Evolutionary conservation across 2,329 filamentous ascomycete species (phyloP).

Genomic region (Aureobasidium sp.): DNA sequence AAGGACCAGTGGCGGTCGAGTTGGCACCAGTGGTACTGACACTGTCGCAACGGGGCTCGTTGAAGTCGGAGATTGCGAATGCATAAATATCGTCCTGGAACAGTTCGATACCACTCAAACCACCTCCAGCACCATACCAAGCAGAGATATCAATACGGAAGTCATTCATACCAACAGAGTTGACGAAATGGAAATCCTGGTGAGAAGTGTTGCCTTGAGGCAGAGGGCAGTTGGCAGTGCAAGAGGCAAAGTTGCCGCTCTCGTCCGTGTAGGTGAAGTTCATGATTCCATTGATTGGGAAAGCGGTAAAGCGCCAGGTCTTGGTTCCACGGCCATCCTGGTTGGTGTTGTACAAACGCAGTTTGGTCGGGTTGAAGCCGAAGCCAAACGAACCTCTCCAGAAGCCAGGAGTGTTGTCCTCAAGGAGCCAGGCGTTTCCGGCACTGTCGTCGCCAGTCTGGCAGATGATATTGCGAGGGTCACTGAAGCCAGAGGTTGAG

Average conservation of each 20-base stretch:
- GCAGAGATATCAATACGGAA: conserved; percentile 80
- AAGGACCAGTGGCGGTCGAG: conserved; percentile 64
- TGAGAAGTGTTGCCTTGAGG: conserved; percentile 58
- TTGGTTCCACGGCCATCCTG: conserved; percentile 73
- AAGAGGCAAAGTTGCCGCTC: conserved; percentile 58
- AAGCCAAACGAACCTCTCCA: conserved; percentile 81
- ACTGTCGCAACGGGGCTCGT: conserved; percentile 72
- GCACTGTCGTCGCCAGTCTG: conserved; percentile 59
- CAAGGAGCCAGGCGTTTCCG: conserved; percentile 77
- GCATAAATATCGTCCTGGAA: conserved; percentile 62
- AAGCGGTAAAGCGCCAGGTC: conserved; percentile 76
- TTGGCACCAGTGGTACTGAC: conserved; percentile 53
- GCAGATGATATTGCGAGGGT: conserved; percentile 78
- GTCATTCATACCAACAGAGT: conserved; percentile 74
- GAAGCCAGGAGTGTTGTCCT: conserved; percentile 65
- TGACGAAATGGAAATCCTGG: conserved; percentile 91
- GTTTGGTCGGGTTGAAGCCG: conserved; percentile 75
- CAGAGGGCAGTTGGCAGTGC: conserved; percentile 78
- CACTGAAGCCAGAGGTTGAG: conserved; percentile 54
- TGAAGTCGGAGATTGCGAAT: conserved; percentile 80
- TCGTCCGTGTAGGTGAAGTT: conserved; percentile 86
- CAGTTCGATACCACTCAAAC: conserved; percentile 76
- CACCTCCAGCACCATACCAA: conserved; percentile 80
- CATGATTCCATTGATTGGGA: conserved; percentile 87
- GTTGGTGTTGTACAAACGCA: conserved; percentile 83